Conservation (phyloP, 23 red algal species). For the Porphyridium purpureum region DNA sequence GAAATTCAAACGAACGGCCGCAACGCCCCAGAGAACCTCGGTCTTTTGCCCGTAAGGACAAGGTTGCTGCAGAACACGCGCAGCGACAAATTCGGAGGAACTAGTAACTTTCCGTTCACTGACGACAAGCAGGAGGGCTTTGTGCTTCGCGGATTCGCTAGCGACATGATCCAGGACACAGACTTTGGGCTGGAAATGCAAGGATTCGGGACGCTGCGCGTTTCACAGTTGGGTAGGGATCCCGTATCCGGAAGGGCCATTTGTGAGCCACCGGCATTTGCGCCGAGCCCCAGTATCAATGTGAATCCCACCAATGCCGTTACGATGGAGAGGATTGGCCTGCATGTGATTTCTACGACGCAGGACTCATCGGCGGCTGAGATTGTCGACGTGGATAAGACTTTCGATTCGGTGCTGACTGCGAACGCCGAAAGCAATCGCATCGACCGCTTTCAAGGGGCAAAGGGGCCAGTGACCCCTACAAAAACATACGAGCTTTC, state of each 20-base stretch:
- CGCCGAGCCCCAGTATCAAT: slow-evolving; percentile 21
- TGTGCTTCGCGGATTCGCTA: slow-evolving; percentile 11
- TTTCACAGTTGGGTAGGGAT: too few species aligned
- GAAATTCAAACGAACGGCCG: slow-evolving; percentile 20
- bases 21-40: slow-evolving; percentile 6
- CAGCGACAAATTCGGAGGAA: slow-evolving; percentile 14
- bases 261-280: slow-evolving; percentile 16
- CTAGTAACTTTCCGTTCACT: slow-evolving; percentile 7
- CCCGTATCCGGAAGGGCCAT: too few species aligned
- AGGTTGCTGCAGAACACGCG: slow-evolving; percentile 20
- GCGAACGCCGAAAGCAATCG: neutral
- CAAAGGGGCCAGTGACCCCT: too few species aligned
- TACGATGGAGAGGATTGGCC: slow-evolving; percentile 15
- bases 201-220: too few species aligned
- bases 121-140: slow-evolving; percentile 36
- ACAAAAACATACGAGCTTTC: too few species aligned
- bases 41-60: slow-evolving; percentile 15
- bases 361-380: slow-evolving; percentile 17
- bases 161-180: slow-evolving; percentile 27
- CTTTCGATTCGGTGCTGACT: neutral
- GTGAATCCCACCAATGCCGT: slow-evolving; percentile 8
- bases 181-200: slow-evolving; percentile 30
- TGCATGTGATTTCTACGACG: slow-evolving; percentile 2
- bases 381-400: slow-evolving; percentile 18
- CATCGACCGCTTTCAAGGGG: too few species aligned